These are phyloP conservation scores for Fonsecaea monophora DNA, from an alignment of 2,329 filamentous ascomycete genomes.

Conservation along the genomic window DNA sequence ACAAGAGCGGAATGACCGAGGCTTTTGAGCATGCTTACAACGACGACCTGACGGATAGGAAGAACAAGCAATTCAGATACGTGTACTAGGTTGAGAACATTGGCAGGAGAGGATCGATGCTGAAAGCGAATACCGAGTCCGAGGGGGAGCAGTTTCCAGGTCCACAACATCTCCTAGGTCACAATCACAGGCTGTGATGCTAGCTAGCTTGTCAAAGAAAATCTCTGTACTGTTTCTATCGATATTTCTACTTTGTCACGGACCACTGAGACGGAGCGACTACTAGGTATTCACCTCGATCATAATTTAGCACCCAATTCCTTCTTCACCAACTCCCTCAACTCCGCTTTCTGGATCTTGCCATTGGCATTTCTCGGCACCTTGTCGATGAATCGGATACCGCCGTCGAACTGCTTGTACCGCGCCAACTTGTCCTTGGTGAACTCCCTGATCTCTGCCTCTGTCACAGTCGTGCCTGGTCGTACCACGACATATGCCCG, in stretches of 20 bases:
- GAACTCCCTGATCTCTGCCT: conserved; percentile 46
- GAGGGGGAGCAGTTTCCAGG: not conserved
- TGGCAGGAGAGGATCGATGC: not conserved
- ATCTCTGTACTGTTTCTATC: not conserved
- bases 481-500: conserved; percentile 53
- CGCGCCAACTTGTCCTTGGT: conserved; percentile 48
- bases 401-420: conserved; percentile 57
- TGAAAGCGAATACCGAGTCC: not conserved
- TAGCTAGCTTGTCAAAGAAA: not conserved
- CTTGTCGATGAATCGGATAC: conserved; percentile 56
- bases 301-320: conserved; percentile 1
- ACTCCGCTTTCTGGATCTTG: conserved; percentile 48
- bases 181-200: not conserved
- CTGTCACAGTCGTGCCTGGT: conserved; percentile 42
- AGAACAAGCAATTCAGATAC: conserved; percentile 5
- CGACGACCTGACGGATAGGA: conserved; percentile 59
- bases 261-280: not conserved
- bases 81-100: not conserved
- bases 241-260: not conserved
- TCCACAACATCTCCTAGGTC: not conserved
- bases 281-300: not conserved
- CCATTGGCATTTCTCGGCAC: conserved; percentile 58
- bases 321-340: conserved; percentile 2
- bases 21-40: conserved; percentile 61
- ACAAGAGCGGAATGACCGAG: conserved; percentile 46